A percentile compares a stretch with the other conserved stretches of the same genome.
phyloP scores from a whole-genome alignment of 768 basidiomycete species.

The Multifurca ochricompacta region DNA sequence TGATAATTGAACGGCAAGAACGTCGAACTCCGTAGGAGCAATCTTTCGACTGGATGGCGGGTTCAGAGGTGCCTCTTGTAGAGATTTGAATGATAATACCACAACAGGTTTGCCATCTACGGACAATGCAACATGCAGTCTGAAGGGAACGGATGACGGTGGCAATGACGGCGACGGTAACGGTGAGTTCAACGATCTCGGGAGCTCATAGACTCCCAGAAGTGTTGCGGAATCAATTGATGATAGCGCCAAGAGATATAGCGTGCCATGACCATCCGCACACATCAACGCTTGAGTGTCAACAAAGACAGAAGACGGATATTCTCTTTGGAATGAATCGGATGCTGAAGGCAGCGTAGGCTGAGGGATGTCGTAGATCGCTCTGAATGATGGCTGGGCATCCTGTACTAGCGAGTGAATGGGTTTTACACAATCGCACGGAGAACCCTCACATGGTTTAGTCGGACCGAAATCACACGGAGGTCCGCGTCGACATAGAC shows the following conservation, averaged over 20 bases:
- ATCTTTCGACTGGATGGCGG: conserved; percentile 21
- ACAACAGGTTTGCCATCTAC: conserved; percentile 37
- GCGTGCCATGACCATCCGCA: conserved; percentile 61
- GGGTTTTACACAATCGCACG: conserved; percentile 7
- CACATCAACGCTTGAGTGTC: conserved; percentile 43
- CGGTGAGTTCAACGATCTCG: conserved; percentile 23
- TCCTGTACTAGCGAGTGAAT: conserved; percentile 37
- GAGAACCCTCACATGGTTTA: conserved; percentile 45
- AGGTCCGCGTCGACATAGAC: conserved; percentile 63
- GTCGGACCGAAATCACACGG: conserved; percentile 49
- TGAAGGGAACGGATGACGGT: conserved; percentile 32
- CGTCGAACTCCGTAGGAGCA: conserved; percentile 44
- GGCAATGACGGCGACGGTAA: conserved; percentile 24
- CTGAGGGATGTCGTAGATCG: conserved; percentile 53
- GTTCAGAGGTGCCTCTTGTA: neutral
- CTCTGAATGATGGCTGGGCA: conserved; percentile 42
- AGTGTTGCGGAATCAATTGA: conserved; percentile 34
- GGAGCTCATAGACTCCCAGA: conserved; percentile 46
- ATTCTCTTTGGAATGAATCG: conserved; percentile 49
- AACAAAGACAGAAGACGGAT: conserved; percentile 62
- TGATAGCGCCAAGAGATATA: conserved; percentile 51
- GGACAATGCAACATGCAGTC: conserved; percentile 35
- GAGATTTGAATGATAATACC: conserved; percentile 53
- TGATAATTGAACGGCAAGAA: conserved; percentile 52
- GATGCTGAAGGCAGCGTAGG: conserved; percentile 38